Percentiles rank a stretch among this genome's conserved stretches.
These are phyloP conservation scores for Sarocladium brachiariae DNA, from an alignment of 2,329 filamentous ascomycete species.

Conservation along the genomic window DNA sequence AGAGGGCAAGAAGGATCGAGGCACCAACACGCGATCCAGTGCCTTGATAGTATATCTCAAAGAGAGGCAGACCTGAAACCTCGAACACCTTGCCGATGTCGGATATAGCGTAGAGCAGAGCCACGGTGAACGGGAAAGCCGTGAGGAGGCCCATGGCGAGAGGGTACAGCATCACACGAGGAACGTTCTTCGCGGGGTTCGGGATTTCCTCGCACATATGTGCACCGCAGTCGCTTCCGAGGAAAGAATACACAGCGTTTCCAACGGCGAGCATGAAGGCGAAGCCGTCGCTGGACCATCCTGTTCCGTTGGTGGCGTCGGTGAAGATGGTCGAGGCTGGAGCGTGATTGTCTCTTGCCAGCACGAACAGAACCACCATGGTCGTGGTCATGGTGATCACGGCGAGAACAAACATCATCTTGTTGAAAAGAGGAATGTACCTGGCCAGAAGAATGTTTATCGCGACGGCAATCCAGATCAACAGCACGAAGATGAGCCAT, in stretches of 20 bases:
- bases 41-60: slow-evolving; percentile 57
- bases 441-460: slow-evolving; percentile 51
- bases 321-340: neutral
- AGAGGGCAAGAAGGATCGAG: slow-evolving; percentile 55
- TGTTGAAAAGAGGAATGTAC: slow-evolving; percentile 3
- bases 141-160: slow-evolving; percentile 2
- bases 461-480: slow-evolving; percentile 49
- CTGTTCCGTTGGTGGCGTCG: slow-evolving; percentile 1
- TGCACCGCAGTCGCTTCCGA: slow-evolving; percentile 18
- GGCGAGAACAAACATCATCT: slow-evolving; percentile 6
- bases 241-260: slow-evolving; percentile 14
- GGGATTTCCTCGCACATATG: slow-evolving; percentile 19
- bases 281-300: slow-evolving; percentile 5
- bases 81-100: slow-evolving; percentile 48
- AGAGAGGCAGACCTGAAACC: slow-evolving; percentile 48
- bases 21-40: slow-evolving; percentile 55
- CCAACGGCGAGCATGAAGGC: slow-evolving; percentile 4
- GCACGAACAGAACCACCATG: slow-evolving; percentile 1
- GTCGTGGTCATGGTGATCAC: slow-evolving; percentile 8
- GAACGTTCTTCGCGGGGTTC: slow-evolving; percentile 15
- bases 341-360: neutral
- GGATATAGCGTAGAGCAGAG: slow-evolving; percentile 1
- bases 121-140: neutral
- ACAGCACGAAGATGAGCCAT: slow-evolving; percentile 60
- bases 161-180: slow-evolving; percentile 3